A percentile compares a stretch with the other conserved stretches of the same genome.
Evolutionary conservation across 345 rosid species (phyloP).

Genomic region (Eucalyptus tenuipes): DNA sequence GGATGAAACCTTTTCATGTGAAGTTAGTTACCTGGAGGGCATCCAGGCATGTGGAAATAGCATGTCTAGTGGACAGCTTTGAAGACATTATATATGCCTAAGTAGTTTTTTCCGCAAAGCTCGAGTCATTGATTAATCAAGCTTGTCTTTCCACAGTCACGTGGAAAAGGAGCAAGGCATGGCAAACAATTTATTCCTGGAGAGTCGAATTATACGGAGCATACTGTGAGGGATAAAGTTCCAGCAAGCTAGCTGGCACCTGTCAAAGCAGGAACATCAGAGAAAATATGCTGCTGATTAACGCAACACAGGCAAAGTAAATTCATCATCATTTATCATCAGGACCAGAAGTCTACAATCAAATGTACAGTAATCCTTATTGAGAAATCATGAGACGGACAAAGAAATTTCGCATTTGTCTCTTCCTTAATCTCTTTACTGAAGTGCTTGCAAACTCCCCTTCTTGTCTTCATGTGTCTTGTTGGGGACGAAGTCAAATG

Average conservation of each 20-base stretch:
- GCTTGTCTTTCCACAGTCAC: background rate
- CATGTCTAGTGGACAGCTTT: no score
- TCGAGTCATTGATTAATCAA: background rate
- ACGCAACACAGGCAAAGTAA: background rate
- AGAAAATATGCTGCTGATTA: background rate
- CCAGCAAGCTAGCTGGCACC: background rate
- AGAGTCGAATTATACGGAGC: background rate
- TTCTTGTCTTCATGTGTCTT: slow-evolving; percentile 25
- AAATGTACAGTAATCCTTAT: slow-evolving; percentile 13
- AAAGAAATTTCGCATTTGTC: slow-evolving; percentile 84
- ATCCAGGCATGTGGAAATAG: no score
- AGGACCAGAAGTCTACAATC: background rate
- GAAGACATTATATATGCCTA: no score
- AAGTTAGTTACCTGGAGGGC: no score
- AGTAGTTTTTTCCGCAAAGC: background rate
- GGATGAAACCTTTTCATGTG: no score
- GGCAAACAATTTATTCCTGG: background rate
- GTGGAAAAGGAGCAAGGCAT: background rate
- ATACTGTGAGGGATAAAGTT: background rate
- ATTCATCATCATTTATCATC: background rate
- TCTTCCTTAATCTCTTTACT: slow-evolving; percentile 79
- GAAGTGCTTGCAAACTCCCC: slow-evolving; percentile 71
- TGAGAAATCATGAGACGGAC: slow-evolving; percentile 94
- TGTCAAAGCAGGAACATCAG: background rate
- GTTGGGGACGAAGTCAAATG: background rate